phyloP scores from a whole-genome alignment of 2,329 filamentous ascomycete genomes.

The Hypoxylon sp. region DNA sequence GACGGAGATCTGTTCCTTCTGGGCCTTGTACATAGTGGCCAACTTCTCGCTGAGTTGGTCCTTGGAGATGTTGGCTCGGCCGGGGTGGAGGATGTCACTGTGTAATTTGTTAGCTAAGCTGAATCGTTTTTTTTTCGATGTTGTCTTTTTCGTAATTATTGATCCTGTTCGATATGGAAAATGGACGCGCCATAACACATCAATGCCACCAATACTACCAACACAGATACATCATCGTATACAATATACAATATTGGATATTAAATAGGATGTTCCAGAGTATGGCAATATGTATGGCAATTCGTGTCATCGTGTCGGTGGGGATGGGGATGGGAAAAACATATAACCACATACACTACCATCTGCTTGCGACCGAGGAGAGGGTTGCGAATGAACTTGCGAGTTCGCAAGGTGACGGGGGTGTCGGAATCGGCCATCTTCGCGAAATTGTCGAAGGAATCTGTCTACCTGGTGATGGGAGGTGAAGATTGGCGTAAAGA shows the following conservation, averaged over 20 bases:
- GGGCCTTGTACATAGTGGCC: slow-evolving; percentile 94
- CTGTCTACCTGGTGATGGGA: slow-evolving; percentile 29
- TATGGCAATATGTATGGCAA: neutral
- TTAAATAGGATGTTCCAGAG: too few species aligned
- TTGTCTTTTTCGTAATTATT: neutral
- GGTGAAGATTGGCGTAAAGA: slow-evolving; percentile 19
- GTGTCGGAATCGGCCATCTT: slow-evolving; percentile 88
- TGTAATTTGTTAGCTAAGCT: slow-evolving; percentile 22
- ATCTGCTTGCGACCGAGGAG: slow-evolving; percentile 99
- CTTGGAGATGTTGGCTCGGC: slow-evolving; percentile 98
- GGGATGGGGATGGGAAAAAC: slow-evolving; percentile 27
- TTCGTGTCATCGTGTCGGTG: neutral
- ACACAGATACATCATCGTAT: too few species aligned
- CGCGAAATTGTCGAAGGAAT: slow-evolving; percentile 50
- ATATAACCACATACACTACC: slow-evolving; percentile 83
- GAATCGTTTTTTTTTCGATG: slow-evolving; percentile 2
- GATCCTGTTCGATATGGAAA: too few species aligned
- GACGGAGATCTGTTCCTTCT: slow-evolving; percentile 96
- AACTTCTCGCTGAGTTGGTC: slow-evolving; percentile 97
- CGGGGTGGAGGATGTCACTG: slow-evolving; percentile 99
- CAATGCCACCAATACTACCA: too few species aligned
- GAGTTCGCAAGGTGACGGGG: slow-evolving; percentile 88
- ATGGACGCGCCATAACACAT: too few species aligned
- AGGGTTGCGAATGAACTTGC: slow-evolving; percentile 99
- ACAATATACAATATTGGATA: too few species aligned